These are phyloP conservation scores for Penicillium sp. DNA, from an alignment of 2,329 filamentous ascomycete species.

Conservation along the genomic window DNA sequence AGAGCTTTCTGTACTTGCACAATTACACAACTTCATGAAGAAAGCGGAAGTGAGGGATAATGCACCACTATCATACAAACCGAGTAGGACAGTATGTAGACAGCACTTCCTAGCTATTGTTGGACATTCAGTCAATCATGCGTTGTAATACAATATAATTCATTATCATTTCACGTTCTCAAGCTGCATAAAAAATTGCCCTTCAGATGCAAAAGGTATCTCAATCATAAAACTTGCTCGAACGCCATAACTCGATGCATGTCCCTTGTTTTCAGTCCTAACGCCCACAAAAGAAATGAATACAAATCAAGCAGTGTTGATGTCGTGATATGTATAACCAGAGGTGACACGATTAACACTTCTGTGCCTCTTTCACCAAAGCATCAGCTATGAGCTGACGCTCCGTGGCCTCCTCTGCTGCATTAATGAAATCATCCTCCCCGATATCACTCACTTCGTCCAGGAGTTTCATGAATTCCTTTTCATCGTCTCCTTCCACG, in stretches of 20 bases:
- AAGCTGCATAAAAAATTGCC: not conserved
- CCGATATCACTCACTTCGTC: slow-evolving; percentile 85
- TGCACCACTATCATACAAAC: no score
- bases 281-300: not conserved
- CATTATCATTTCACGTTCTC: no score
- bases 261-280: not conserved
- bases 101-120: no score
- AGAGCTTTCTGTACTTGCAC: no score
- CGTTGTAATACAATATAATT: no score
- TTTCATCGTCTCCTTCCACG: slow-evolving; percentile 66
- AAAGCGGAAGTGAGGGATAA: no score
- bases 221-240: not conserved
- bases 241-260: not conserved
- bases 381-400: slow-evolving; percentile 13
- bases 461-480: slow-evolving; percentile 81
- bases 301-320: not conserved
- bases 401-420: slow-evolving; percentile 72
- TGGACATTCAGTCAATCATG: no score
- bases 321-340: not conserved
- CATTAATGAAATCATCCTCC: slow-evolving; percentile 80
- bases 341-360: not conserved
- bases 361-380: not conserved
- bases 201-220: not conserved
- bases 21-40: no score
- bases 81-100: no score